Evolutionary conservation across 2,329 filamentous ascomycete genomes (phyloP).

Genomic region (Talaromyces sp.): DNA sequence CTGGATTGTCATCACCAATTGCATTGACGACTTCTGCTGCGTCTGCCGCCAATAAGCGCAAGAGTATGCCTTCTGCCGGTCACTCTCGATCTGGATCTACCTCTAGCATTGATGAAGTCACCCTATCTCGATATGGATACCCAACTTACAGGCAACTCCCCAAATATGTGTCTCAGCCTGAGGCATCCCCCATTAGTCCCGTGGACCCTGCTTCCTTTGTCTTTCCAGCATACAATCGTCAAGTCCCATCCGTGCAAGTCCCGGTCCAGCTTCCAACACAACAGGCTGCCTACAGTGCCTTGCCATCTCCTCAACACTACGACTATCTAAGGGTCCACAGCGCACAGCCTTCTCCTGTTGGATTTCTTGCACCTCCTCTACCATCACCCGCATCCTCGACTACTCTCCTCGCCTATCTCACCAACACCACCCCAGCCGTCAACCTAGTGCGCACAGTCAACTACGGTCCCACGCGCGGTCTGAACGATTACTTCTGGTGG

Average conservation of each 20-base stretch:
- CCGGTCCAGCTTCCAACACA: conserved; percentile 45
- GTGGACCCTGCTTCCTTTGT: conserved; percentile 42
- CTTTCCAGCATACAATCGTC: conserved; percentile 36
- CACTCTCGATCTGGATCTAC: conserved; percentile 63
- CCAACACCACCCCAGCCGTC: conserved; percentile 74
- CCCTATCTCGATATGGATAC: conserved; percentile 71
- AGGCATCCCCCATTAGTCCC: conserved; percentile 42
- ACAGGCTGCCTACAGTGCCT: conserved; percentile 32
- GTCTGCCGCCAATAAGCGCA: conserved; percentile 42
- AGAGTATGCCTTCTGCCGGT: conserved; percentile 33
- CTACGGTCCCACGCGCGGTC: conserved; percentile 62
- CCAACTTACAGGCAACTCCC: conserved; percentile 80
- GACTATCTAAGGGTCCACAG: conserved; percentile 27
- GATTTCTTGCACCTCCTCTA: conserved; percentile 26
- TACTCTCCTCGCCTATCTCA: conserved; percentile 75
- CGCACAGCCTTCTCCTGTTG: conserved; percentile 30
- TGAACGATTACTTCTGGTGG: conserved; percentile 90
- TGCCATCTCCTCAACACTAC: conserved; percentile 31
- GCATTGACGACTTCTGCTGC: conserved; percentile 48
- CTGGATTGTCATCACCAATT: conserved; percentile 65
- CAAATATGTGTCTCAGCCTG: conserved; percentile 50
- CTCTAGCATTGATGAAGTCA: conserved; percentile 65
- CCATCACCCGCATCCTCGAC: conserved; percentile 49
- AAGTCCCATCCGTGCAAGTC: conserved; percentile 34
- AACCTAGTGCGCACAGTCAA: conserved; percentile 77